These are phyloP conservation scores for Macrophomina phaseolina DNA, from an alignment of 2,329 filamentous ascomycete genomes.

Conservation along the genomic window DNA sequence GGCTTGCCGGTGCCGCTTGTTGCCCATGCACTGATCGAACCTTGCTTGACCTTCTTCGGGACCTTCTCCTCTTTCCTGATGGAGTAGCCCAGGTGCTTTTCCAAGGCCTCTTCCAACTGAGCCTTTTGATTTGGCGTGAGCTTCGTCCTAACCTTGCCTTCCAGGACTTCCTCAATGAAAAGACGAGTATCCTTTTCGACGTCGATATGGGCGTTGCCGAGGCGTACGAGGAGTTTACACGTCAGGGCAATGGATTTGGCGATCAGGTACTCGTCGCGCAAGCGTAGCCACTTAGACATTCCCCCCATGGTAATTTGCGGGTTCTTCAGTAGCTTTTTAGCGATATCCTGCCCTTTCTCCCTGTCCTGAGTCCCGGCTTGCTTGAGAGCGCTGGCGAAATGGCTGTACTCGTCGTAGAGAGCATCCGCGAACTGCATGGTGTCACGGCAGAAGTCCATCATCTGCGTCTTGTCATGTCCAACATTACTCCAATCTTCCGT, in stretches of 20 bases:
- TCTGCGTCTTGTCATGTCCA: conserved; percentile 73
- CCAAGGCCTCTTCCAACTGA: conserved; percentile 71
- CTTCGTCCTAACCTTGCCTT: conserved; percentile 74
- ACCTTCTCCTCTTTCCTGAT: conserved; percentile 39
- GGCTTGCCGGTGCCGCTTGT: conserved; percentile 5
- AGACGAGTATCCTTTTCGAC: conserved; percentile 66
- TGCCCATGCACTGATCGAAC: conserved; percentile 34
- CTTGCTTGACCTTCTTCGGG: conserved; percentile 34
- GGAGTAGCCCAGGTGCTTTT: conserved; percentile 54
- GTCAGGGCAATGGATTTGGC: conserved; percentile 81
- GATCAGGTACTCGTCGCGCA: conserved; percentile 86
- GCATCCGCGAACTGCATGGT: conserved; percentile 92
- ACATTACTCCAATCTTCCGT: conserved; percentile 82
- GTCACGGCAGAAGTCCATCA: conserved; percentile 93
- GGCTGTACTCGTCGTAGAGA: conserved; percentile 81
- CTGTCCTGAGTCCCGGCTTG: conserved; percentile 46
- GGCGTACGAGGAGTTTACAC: conserved; percentile 78
- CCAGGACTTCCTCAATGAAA: conserved; percentile 71
- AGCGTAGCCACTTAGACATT: conserved; percentile 85
- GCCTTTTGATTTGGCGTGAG: conserved; percentile 82
- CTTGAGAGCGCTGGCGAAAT: conserved; percentile 75
- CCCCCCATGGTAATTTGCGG: conserved; percentile 69
- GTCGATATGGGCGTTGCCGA: conserved; percentile 78
- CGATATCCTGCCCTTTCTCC: conserved; percentile 41
- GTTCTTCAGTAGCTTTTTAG: conserved; percentile 65